A percentile compares a stretch with the other conserved stretches of the same genome.
These are phyloP conservation scores for Arxiozyma bovina DNA, from an alignment of 1,139 yeast species.

Conservation along the genomic window DNA sequence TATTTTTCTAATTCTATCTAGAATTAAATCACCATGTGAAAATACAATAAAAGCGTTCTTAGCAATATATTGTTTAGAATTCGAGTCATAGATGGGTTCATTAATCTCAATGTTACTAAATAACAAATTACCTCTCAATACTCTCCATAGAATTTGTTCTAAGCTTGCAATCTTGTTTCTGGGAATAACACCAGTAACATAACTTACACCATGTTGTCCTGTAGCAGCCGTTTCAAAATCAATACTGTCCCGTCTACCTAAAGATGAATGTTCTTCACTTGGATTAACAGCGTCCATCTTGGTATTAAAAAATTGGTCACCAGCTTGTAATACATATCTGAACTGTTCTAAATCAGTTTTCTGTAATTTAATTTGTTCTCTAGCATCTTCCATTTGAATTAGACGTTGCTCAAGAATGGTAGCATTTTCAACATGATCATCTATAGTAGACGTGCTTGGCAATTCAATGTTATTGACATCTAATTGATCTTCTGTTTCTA, in stretches of 20 bases:
- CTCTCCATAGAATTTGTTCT: slow-evolving; percentile 89
- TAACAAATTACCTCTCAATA: slow-evolving; percentile 79
- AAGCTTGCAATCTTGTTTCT: slow-evolving; percentile 60
- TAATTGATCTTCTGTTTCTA: slow-evolving; percentile 32
- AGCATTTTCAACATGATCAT: slow-evolving; percentile 62
- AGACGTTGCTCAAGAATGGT: slow-evolving; percentile 53
- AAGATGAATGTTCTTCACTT: slow-evolving; percentile 12
- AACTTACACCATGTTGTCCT: slow-evolving; percentile 37
- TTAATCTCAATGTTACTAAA: slow-evolving; percentile 62
- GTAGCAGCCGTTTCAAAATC: slow-evolving; percentile 21
- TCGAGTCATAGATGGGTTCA: slow-evolving; percentile 47
- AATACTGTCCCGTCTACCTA: slow-evolving; percentile 13
- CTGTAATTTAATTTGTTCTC: slow-evolving; percentile 44
- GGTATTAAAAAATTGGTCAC: slow-evolving; percentile 57
- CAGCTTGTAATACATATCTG: slow-evolving; percentile 59
- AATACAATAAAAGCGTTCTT: slow-evolving; percentile 77
- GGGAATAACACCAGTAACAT: slow-evolving; percentile 77
- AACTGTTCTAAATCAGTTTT: slow-evolving; percentile 54
- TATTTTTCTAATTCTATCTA: slow-evolving; percentile 60
- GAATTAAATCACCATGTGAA: slow-evolving; percentile 75
- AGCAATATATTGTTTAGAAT: slow-evolving; percentile 41
- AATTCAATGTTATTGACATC: slow-evolving; percentile 11
- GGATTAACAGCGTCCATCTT: slow-evolving; percentile 24
- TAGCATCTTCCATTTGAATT: slow-evolving; percentile 45
- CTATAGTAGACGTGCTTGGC: slow-evolving; percentile 60